Conservation (phyloP, 2,329 filamentous ascomycete genomes). For the Mollisia scopiformis region DNA sequence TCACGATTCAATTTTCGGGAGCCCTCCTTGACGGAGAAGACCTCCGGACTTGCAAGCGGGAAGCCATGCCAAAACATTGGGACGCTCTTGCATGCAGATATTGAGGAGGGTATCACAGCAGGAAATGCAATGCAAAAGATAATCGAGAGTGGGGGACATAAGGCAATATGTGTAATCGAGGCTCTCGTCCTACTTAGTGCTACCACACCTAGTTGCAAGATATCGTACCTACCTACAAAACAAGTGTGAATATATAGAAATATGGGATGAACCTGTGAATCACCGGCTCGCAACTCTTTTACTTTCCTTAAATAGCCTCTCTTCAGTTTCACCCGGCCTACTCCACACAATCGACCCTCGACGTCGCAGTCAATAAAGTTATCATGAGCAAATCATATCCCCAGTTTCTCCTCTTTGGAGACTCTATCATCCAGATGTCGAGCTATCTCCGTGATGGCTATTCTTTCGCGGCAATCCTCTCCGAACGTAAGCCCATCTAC, state of each 20-base stretch:
- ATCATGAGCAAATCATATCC: constrained; percentile 49
- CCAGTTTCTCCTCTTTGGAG: constrained; percentile 84
- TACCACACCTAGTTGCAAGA: neutral
- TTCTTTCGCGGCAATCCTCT: constrained; percentile 71
- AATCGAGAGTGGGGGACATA: neutral
- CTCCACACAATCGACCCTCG: neutral
- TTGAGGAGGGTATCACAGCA: neutral
- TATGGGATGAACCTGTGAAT: too few relatives aligned
- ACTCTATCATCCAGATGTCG: constrained; percentile 80
- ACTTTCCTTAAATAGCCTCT: too few relatives aligned
- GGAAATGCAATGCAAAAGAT: neutral
- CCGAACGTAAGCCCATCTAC: constrained; percentile 24
- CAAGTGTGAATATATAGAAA: too few relatives aligned
- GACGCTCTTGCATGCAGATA: neutral
- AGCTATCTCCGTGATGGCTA: constrained; percentile 67
- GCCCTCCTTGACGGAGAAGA: too few relatives aligned
- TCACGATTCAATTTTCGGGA: too few relatives aligned
- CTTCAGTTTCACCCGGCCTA: neutral
- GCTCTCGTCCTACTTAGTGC: too few relatives aligned
- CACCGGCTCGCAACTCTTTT: too few relatives aligned
- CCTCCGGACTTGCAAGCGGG: too few relatives aligned
- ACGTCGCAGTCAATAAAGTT: neutral
- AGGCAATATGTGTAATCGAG: neutral
- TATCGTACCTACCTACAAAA: too few relatives aligned
- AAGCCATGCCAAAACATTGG: too few relatives aligned